A percentile compares a stretch with the other conserved stretches of the same genome.
phyloP scores from a whole-genome alignment of 2,329 filamentous ascomycete genomes.

The Xylaria digitata region DNA sequence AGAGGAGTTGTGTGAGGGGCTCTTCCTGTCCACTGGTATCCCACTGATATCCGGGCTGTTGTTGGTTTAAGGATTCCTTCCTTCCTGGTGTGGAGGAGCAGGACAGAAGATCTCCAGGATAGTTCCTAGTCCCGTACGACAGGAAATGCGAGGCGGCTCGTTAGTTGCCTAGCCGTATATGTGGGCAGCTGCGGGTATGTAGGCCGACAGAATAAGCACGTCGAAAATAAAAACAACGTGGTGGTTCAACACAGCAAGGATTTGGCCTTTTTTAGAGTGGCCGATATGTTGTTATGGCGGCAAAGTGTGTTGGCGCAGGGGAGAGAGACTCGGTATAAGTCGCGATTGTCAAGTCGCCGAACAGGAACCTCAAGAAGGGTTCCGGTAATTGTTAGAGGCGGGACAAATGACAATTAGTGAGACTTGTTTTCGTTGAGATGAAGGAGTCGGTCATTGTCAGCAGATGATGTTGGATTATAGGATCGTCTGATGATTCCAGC shows the following conservation, averaged over 20 bases:
- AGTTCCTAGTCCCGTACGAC: background rate
- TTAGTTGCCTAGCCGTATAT: slow-evolving; percentile 8
- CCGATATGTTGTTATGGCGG: slow-evolving; percentile 4
- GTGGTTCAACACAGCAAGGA: slow-evolving; percentile 17
- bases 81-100: background rate
- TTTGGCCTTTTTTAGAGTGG: slow-evolving; percentile 12
- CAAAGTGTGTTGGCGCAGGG: slow-evolving; percentile 8
- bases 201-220: slow-evolving; percentile 1
- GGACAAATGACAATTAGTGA: slow-evolving; percentile 43
- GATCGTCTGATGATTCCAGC: slow-evolving; percentile 28
- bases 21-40: slow-evolving; percentile 16
- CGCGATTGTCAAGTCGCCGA: slow-evolving; percentile 28
- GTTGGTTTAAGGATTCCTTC: slow-evolving; percentile 5
- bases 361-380: slow-evolving; percentile 50
- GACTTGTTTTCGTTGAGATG: slow-evolving; percentile 45
- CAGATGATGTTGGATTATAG: slow-evolving; percentile 31
- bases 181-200: background rate
- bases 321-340: slow-evolving; percentile 22
- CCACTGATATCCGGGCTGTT: slow-evolving; percentile 16
- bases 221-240: slow-evolving; percentile 1
- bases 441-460: slow-evolving; percentile 49
- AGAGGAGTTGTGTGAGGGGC: slow-evolving; percentile 20
- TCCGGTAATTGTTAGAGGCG: slow-evolving; percentile 52
- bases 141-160: background rate
- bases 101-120: slow-evolving; percentile 8